phyloP scores from a whole-genome alignment of 2,329 filamentous ascomycete species.

The Cladophialophora psammophila region DNA sequence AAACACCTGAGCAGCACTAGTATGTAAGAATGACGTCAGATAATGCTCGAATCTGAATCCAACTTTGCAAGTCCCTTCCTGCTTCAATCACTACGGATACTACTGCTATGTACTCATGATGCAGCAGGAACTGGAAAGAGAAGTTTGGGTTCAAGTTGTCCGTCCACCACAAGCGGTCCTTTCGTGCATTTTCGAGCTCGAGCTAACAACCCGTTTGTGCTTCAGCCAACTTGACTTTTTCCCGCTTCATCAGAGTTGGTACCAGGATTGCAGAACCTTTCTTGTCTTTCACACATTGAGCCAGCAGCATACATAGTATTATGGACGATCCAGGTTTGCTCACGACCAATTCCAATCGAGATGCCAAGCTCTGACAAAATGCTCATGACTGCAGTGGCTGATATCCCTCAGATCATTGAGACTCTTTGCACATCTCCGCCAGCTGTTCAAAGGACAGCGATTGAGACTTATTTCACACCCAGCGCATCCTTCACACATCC shows the following conservation, averaged over 20 bases:
- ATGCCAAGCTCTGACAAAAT: conserved; percentile 4
- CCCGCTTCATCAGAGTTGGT: neutral
- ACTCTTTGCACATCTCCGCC: conserved; percentile 72
- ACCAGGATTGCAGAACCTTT: neutral
- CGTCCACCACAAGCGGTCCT: neutral
- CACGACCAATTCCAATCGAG: neutral
- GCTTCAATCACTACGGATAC: neutral
- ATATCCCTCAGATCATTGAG: conserved; percentile 72
- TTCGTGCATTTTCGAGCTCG: neutral
- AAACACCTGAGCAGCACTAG: neutral
- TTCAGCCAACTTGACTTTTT: neutral
- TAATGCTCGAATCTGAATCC: neutral
- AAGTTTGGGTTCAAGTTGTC: neutral
- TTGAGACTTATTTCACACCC: conserved; percentile 76
- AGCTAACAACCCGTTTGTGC: neutral
- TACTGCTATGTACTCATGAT: neutral
- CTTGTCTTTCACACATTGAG: neutral
- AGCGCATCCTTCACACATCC: conserved; percentile 79
- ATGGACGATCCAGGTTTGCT: conserved; percentile 39
- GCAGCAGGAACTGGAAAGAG: neutral
- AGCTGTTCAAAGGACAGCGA: conserved; percentile 67
- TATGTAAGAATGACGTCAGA: neutral
- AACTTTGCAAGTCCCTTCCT: neutral
- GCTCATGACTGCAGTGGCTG: conserved; percentile 25
- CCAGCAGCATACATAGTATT: neutral